A percentile compares a stretch with the other conserved stretches of the same genome.
These are phyloP conservation scores for Tilletia setariae DNA, from an alignment of 1,284 basidiomycete genomes.

Conservation along the genomic window DNA sequence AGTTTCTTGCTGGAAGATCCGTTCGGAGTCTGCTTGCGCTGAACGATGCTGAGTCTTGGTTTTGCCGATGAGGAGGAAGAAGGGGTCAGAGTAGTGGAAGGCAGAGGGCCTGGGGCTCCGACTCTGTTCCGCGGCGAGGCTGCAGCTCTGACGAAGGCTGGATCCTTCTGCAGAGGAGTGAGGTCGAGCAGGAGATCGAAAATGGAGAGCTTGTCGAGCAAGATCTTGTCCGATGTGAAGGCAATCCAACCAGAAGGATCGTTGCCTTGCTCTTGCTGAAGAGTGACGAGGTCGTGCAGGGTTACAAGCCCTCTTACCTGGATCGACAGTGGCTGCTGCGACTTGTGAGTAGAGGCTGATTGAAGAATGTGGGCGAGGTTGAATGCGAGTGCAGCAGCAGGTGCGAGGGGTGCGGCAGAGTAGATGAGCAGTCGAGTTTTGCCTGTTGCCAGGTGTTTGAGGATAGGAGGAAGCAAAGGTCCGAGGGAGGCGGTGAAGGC, in stretches of 20 bases:
- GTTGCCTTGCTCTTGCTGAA: conserved; percentile 25
- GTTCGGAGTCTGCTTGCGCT: conserved; percentile 16
- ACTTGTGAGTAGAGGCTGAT: conserved; percentile 12
- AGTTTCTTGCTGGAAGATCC: conserved; percentile 22
- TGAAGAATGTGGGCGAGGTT: conserved; percentile 34
- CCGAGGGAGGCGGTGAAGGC: conserved; percentile 37
- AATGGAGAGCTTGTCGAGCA: conserved; percentile 39
- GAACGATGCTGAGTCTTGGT: background rate
- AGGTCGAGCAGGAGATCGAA: conserved; percentile 43
- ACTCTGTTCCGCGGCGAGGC: background rate
- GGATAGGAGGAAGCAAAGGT: conserved; percentile 35
- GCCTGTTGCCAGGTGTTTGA: conserved; percentile 35
- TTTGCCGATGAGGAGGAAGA: background rate
- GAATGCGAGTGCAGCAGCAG: conserved; percentile 31
- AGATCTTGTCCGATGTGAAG: conserved; percentile 42
- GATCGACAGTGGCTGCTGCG: conserved; percentile 20
- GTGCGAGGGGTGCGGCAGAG: conserved; percentile 29
- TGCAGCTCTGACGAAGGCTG: background rate
- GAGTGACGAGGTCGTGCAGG: conserved; percentile 33
- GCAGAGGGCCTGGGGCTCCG: background rate
- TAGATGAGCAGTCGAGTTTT: conserved; percentile 37
- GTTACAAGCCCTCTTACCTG: conserved; percentile 39
- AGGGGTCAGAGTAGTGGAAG: background rate
- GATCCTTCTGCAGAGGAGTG: conserved; percentile 22
- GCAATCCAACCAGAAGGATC: conserved; percentile 33